Evolutionary conservation across 805 yeast species (phyloP).

Genomic region (Zygotorulaspora sp.): DNA sequence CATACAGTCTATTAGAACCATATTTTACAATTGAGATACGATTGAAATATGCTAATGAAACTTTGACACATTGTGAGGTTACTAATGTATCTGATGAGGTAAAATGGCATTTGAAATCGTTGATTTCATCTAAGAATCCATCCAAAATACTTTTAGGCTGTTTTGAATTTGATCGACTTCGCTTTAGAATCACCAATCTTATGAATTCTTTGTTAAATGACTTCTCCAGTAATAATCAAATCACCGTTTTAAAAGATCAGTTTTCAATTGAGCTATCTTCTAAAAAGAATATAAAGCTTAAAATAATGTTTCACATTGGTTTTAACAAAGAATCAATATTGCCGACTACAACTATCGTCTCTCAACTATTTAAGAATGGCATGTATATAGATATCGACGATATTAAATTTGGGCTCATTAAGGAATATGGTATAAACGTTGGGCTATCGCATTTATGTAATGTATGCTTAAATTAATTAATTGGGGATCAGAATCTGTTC

Average conservation of each 20-base stretch:
- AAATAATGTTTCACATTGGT: background rate
- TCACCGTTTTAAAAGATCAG: background rate
- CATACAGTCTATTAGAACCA: background rate
- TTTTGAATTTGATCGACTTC: conserved; percentile 24
- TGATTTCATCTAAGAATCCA: conserved; percentile 8
- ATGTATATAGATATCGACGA: conserved; percentile 4
- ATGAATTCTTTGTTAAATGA: background rate
- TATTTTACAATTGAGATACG: conserved; percentile 4
- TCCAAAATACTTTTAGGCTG: conserved; percentile 22
- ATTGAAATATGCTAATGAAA: conserved; percentile 4
- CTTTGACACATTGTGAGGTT: conserved; percentile 3
- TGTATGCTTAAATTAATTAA: conserved; percentile 13
- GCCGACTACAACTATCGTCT: conserved; percentile 4
- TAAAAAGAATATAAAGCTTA: background rate
- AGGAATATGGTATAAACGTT: conserved; percentile 23
- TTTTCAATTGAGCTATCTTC: background rate
- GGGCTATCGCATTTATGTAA: conserved; percentile 18
- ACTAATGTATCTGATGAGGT: conserved; percentile 7
- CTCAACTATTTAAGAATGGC: conserved; percentile 5
- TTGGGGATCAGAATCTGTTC: background rate
- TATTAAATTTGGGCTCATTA: conserved; percentile 17
- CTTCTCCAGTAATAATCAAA: background rate
- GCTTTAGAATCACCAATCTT: conserved; percentile 3
- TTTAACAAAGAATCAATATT: conserved; percentile 3
- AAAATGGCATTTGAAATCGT: conserved; percentile 8